Conservation (phyloP, 1,139 yeast genomes). For the Zygosaccharomyces pseudobailii region DNA sequence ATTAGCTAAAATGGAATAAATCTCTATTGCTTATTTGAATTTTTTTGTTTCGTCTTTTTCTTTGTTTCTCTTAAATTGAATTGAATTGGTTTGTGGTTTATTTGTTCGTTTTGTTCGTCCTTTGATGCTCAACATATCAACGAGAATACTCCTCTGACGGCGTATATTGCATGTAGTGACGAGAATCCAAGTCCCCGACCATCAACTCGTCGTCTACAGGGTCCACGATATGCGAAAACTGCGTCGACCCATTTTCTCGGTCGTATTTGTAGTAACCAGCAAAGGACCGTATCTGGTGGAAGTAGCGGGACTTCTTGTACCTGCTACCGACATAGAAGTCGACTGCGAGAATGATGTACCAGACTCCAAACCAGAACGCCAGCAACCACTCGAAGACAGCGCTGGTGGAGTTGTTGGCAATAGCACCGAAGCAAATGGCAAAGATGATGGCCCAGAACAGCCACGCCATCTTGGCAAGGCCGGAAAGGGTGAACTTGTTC, state of each 20-base stretch:
- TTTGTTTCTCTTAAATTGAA: not conserved
- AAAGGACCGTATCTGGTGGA: conserved; percentile 28
- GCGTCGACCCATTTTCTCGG: conserved; percentile 11
- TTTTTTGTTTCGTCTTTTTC: not conserved
- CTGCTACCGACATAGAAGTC: conserved; percentile 64
- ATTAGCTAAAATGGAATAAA: not conserved
- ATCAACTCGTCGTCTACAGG: conserved; percentile 6
- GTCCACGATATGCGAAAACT: conserved; percentile 7
- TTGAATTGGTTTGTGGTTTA: not conserved
- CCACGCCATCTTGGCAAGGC: conserved; percentile 59
- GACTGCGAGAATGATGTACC: conserved; percentile 58
- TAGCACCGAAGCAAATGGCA: conserved; percentile 64
- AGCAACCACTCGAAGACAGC: conserved; percentile 78
- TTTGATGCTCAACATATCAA: not conserved
- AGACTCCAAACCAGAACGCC: conserved; percentile 75
- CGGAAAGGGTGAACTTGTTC: conserved; percentile 48
- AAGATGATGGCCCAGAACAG: conserved; percentile 59
- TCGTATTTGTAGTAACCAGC: conserved; percentile 31
- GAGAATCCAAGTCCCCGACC: conserved; percentile 8
- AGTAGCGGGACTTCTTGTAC: conserved; percentile 29
- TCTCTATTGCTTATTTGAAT: not conserved
- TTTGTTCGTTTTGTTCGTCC: not conserved
- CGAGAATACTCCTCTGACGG: conserved; percentile 4
- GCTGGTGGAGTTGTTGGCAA: conserved; percentile 40
- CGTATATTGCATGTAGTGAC: conserved; percentile 1